Conservation (phyloP, 1,139 yeast species). For the Yamadazyma buinensis region DNA sequence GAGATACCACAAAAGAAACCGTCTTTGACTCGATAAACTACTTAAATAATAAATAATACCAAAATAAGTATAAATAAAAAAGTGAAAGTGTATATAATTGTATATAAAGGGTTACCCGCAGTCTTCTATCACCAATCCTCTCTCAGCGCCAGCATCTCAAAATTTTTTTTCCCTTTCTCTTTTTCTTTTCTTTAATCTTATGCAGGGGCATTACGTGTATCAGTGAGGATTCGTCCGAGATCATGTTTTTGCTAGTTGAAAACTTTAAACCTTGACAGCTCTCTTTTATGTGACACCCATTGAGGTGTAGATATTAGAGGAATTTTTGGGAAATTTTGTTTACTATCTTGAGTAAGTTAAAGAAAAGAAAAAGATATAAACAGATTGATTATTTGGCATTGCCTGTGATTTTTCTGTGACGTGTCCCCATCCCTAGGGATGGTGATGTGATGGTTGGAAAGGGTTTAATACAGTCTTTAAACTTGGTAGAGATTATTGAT, state of each 20-base stretch:
- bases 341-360: not conserved
- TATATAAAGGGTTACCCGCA: slow-evolving; percentile 19
- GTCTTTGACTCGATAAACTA: no score
- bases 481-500: no score
- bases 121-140: slow-evolving; percentile 7
- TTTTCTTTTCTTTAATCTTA: slow-evolving; percentile 65
- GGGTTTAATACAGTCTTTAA: no score
- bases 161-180: slow-evolving; percentile 22
- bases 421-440: no score
- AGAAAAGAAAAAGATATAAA: no score
- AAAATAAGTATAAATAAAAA: no score
- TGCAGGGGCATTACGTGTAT: slow-evolving; percentile 99
- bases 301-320: slow-evolving; percentile 49
- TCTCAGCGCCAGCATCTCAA: slow-evolving; percentile 4
- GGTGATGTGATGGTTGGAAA: no score
- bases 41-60: no score
- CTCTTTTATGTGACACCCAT: slow-evolving; percentile 53
- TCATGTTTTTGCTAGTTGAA: slow-evolving; percentile 99
- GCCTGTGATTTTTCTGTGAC: no score
- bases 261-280: slow-evolving; percentile 97
- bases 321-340: slow-evolving; percentile 64
- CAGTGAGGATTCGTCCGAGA: slow-evolving; percentile 99
- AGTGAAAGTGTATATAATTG: no score
- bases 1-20: no score
- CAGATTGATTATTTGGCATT: slow-evolving; percentile 4